Conservation (phyloP, 768 basidiomycete species). For the Termitomyces titanicus region DNA sequence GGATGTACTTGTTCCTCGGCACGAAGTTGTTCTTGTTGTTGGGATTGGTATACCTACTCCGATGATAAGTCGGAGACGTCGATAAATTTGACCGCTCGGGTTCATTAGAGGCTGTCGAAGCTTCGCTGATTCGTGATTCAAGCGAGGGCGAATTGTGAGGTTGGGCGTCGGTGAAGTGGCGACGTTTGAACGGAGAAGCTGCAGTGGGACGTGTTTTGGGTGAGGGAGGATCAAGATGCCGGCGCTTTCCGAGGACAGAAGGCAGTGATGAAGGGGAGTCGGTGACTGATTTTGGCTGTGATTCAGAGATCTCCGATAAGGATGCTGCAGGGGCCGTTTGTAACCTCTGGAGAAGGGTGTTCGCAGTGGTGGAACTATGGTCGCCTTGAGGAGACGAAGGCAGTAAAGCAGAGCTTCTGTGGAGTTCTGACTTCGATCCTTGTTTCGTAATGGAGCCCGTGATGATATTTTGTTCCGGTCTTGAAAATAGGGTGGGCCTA, state of each 20-base stretch:
- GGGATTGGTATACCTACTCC: not conserved
- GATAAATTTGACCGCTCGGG: not conserved
- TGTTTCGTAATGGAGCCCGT: not conserved
- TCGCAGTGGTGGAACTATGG: not conserved
- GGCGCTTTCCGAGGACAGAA: conserved; percentile 8
- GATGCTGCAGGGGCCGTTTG: not conserved
- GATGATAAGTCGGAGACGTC: not conserved
- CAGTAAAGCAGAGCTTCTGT: not conserved
- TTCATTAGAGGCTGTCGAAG: not conserved
- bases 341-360: conserved; percentile 4
- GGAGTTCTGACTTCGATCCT: not conserved
- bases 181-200: not conserved
- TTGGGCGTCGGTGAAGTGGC: not conserved
- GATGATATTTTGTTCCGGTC: not conserved
- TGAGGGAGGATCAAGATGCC: not conserved
- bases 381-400: not conserved
- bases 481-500: not conserved
- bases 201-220: not conserved
- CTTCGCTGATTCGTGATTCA: conserved; percentile 1
- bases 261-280: not conserved
- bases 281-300: not conserved
- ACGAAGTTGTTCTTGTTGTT: not conserved
- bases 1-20: not conserved
- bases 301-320: not conserved
- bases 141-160: not conserved